Base-by-base conservation (phyloP, 768 basidiomycete genomes). In the Boletus sp. region DNA sequence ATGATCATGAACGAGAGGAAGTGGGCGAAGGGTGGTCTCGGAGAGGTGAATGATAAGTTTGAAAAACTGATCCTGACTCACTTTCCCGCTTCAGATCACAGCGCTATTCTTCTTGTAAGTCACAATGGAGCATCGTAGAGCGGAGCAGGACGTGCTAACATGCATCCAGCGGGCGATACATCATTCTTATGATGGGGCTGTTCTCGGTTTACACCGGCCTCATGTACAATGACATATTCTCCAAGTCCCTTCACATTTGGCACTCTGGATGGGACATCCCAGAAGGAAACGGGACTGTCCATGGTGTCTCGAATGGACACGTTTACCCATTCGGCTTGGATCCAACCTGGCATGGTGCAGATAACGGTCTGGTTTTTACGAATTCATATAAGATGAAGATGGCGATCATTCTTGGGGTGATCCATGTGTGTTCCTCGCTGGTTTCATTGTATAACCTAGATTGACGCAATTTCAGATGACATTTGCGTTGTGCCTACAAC, bases 371-470 rank as follows among this genome's bases (percentile, higher is more conserved):
- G 54, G 85, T 97, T 40, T 99, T 98, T 73, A 89, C 88, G 49
- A 99, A 99, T 74, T 98, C 95, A 37, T 96, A 96, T 78, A 99
- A 98, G 85, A 99, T 99, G 97, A 98, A 99, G 77, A 93, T 98
- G 93, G 90, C 93, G 21, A 87, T 99, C 66, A 83, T 98, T 34
- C 73, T 99, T 50, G 97, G 97, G 70, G 95, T 99, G 60, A 89
- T 90, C 55, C 96, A 99, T 71, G 96, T 98, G 54, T 23, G 75
- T 63, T 85, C 74, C 47, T 40, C 37, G 43, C 38, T 41, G 35
- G 44, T 30, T 51, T 50, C 45, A 38, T 55, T 37, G 10, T 42
- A 35, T 27, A 15, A 25, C 41, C 43, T 52, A 15, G 55, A 54
- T 54, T 58, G 52, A 67, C 44, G 29, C 53, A 42, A 21, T 63